phyloP scores from a whole-genome alignment of 306 rosid species.

The Corylus americana region DNA sequence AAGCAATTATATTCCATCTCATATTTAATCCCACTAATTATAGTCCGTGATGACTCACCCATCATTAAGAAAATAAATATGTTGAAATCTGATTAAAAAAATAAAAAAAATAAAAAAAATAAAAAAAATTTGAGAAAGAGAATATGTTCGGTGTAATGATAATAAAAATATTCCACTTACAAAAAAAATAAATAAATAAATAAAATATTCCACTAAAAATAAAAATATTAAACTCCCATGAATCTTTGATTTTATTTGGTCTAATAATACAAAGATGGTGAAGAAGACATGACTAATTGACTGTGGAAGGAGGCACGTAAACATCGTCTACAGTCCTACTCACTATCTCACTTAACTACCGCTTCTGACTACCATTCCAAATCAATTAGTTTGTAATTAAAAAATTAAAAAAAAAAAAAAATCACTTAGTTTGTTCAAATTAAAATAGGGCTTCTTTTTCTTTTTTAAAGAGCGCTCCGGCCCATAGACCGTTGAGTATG shows the following conservation, averaged over 20 bases:
- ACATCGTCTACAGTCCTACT: not conserved
- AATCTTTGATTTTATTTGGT: not conserved
- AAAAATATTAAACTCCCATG: too few species aligned
- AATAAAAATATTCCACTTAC: too few species aligned
- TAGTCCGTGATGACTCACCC: not conserved
- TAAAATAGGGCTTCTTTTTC: too few species aligned
- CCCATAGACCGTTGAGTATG: too few species aligned
- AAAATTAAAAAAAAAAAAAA: too few species aligned
- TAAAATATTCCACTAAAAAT: too few species aligned
- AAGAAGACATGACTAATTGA: not conserved
- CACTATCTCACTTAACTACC: slow-evolving; percentile 30
- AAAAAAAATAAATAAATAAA: too few species aligned
- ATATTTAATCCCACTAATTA: not conserved
- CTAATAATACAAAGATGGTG: not conserved
- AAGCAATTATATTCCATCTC: not conserved
- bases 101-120: too few species aligned
- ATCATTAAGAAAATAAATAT: not conserved
- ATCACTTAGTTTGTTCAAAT: too few species aligned
- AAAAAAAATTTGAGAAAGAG: not conserved
- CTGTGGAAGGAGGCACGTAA: slow-evolving; percentile 1
- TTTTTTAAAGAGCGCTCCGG: too few species aligned
- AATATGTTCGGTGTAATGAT: not conserved
- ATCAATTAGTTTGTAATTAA: too few species aligned
- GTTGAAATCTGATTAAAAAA: too few species aligned
- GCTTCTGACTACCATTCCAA: not conserved